Conservation (phyloP, 768 basidiomycete species). For the Suillus americanus region DNA sequence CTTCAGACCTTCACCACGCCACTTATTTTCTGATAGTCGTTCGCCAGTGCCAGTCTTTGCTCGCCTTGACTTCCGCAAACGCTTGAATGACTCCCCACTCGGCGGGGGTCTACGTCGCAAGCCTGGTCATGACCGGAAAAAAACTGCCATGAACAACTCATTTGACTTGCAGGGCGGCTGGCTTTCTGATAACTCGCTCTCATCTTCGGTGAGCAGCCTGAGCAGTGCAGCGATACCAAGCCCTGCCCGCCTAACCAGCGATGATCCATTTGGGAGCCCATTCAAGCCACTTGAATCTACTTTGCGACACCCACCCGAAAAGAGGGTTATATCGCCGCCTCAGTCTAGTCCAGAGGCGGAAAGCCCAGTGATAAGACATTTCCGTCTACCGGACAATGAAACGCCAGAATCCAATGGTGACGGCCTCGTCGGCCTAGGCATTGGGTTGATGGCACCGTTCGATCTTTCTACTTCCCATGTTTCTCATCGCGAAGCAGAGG, state of each 20-base stretch:
- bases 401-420: slow-evolving; percentile 32
- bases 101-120: slow-evolving; percentile 31
- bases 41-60: slow-evolving; percentile 32
- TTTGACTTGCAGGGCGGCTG: slow-evolving; percentile 26
- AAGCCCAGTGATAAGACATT: slow-evolving; percentile 50
- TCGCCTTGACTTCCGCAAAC: slow-evolving; percentile 34
- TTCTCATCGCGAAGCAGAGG: slow-evolving; percentile 14
- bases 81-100: slow-evolving; percentile 50
- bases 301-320: slow-evolving; percentile 2
- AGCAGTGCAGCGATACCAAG: slow-evolving; percentile 14
- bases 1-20: slow-evolving; percentile 43
- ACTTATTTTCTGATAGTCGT: slow-evolving; percentile 36
- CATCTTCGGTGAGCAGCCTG: slow-evolving; percentile 22
- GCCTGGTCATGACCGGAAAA: slow-evolving; percentile 24
- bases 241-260: slow-evolving; percentile 28
- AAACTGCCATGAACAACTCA: slow-evolving; percentile 27
- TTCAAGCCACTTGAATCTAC: slow-evolving; percentile 34
- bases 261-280: slow-evolving; percentile 50
- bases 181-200: slow-evolving; percentile 31
- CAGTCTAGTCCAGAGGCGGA: slow-evolving; percentile 35
- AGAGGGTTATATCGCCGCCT: slow-evolving; percentile 16
- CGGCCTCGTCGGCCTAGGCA: slow-evolving; percentile 36
- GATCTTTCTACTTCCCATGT: slow-evolving; percentile 35
- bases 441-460: slow-evolving; percentile 55
- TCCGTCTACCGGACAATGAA: slow-evolving; percentile 19